These are phyloP conservation scores for Leersia perrieri DNA, from an alignment of 176 grass and related monocot genomes.

Conservation along the genomic window DNA sequence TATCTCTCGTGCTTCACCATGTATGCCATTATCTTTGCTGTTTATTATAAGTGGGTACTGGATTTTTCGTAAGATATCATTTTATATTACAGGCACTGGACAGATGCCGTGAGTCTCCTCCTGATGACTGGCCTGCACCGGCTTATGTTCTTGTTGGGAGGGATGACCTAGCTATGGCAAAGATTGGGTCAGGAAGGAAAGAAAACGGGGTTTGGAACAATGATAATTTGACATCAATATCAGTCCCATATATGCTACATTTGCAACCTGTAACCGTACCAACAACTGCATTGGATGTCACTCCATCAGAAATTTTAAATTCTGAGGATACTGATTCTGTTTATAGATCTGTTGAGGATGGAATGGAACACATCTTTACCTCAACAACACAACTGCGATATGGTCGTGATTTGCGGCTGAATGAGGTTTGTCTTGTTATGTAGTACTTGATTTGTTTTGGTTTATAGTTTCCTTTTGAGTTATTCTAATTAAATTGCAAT, in stretches of 20 bases:
- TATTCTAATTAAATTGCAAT: slow-evolving; percentile 11
- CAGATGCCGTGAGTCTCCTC: slow-evolving; percentile 87
- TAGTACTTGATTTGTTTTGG: slow-evolving; percentile 30
- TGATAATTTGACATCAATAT: slow-evolving; percentile 68
- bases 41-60: slow-evolving; percentile 21
- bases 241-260: slow-evolving; percentile 96
- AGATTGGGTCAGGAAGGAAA: slow-evolving; percentile 53
- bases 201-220: slow-evolving; percentile 56
- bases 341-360: slow-evolving; percentile 84
- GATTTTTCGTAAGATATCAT: slow-evolving; percentile 26
- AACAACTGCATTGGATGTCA: slow-evolving; percentile 55
- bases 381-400: slow-evolving; percentile 84
- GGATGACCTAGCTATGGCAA: slow-evolving; percentile 76
- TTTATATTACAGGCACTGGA: slow-evolving; percentile 76
- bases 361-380: slow-evolving; percentile 97
- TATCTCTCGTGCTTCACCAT: slow-evolving; percentile 91
- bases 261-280: slow-evolving; percentile 82
- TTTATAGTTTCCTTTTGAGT: slow-evolving; percentile 1
- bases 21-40: slow-evolving; percentile 43
- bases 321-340: slow-evolving; percentile 73
- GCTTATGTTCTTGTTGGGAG: slow-evolving; percentile 92
- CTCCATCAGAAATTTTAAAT: slow-evolving; percentile 61
- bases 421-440: slow-evolving; percentile 68
- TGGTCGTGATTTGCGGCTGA: slow-evolving; percentile 88
- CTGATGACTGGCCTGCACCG: slow-evolving; percentile 75